Evolutionary conservation across 2,329 filamentous ascomycete species (phyloP).

Genomic region (Calycina marina): DNA sequence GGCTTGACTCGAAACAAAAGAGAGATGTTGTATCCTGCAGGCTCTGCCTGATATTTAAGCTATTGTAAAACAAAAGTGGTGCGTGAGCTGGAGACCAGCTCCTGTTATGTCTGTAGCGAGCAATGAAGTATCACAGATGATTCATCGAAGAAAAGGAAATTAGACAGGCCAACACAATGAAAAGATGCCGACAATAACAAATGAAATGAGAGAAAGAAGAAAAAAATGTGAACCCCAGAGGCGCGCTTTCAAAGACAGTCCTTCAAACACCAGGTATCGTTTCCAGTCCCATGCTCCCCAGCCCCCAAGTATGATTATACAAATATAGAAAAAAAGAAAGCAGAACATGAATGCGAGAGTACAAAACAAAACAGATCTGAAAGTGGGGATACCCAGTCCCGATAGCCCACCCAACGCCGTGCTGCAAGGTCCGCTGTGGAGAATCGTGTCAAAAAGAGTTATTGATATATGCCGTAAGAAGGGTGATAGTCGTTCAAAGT

Average conservation of each 20-base stretch:
- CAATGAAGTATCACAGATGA: not conserved
- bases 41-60: constrained; percentile 8
- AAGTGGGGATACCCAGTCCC: constrained; percentile 12
- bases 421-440: constrained; percentile 17
- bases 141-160: constrained; percentile 3
- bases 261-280: constrained; percentile 22
- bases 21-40: constrained; percentile 4
- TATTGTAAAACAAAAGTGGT: constrained; percentile 13
- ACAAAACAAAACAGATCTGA: constrained; percentile 2
- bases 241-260: constrained; percentile 5
- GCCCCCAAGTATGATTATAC: constrained; percentile 4
- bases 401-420: constrained; percentile 18
- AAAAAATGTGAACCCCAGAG: constrained; percentile 4
- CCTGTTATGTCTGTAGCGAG: constrained; percentile 8
- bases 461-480: constrained; percentile 11
- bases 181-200: constrained; percentile 3
- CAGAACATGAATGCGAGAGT: constrained; percentile 4
- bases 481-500: constrained; percentile 1
- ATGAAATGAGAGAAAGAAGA: constrained; percentile 3
- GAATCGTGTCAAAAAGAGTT: constrained; percentile 14
- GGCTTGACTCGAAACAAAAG: constrained; percentile 6
- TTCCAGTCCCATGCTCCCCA: constrained; percentile 20
- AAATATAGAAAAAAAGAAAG: constrained; percentile 6
- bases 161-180: not conserved
- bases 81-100: constrained; percentile 19